A percentile compares a stretch with the other conserved stretches of the same genome.
Conservation (phyloP, 2,329 filamentous ascomycete species). For the Akanthomyces muscarius region DNA sequence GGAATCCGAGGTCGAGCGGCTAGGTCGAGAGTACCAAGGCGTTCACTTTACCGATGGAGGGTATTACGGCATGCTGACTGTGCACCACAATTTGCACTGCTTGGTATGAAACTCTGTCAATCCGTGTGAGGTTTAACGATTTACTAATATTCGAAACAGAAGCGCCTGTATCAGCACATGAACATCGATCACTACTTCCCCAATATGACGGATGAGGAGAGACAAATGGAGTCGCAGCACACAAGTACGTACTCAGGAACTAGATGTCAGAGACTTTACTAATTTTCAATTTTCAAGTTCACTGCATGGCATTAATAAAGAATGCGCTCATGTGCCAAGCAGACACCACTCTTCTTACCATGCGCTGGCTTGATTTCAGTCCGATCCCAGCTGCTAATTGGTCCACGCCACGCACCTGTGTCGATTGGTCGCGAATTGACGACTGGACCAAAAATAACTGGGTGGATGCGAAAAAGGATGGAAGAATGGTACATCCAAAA, state of each 20-base stretch:
- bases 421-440: slow-evolving; percentile 4
- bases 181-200: slow-evolving; percentile 7
- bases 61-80: slow-evolving; percentile 3
- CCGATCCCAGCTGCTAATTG: slow-evolving; percentile 2
- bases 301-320: slow-evolving; percentile 2
- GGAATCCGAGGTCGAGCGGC: slow-evolving; percentile 2
- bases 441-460: slow-evolving; percentile 5
- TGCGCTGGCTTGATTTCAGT: slow-evolving; percentile 8
- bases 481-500: slow-evolving; percentile 4
- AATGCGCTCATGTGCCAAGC: slow-evolving; percentile 9
- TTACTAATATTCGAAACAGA: neutral
- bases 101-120: neutral
- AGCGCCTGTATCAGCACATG: slow-evolving; percentile 9
- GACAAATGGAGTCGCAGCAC: slow-evolving; percentile 6
- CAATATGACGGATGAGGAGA: slow-evolving; percentile 7
- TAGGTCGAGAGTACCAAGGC: slow-evolving; percentile 1
- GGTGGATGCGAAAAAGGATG: slow-evolving; percentile 4
- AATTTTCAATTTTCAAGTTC: neutral
- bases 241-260: neutral
- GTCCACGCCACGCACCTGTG: slow-evolving; percentile 6
- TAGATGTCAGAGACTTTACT: neutral
- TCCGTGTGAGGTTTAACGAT: neutral
- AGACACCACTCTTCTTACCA: slow-evolving; percentile 2
- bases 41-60: slow-evolving; percentile 7
- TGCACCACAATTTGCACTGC: slow-evolving; percentile 2